Percentiles rank a stretch among this genome's conserved stretches.
Evolutionary conservation across 495 filamentous ascomycete genomes (phyloP).

Genomic region (Penicillium simplicissimum): DNA sequence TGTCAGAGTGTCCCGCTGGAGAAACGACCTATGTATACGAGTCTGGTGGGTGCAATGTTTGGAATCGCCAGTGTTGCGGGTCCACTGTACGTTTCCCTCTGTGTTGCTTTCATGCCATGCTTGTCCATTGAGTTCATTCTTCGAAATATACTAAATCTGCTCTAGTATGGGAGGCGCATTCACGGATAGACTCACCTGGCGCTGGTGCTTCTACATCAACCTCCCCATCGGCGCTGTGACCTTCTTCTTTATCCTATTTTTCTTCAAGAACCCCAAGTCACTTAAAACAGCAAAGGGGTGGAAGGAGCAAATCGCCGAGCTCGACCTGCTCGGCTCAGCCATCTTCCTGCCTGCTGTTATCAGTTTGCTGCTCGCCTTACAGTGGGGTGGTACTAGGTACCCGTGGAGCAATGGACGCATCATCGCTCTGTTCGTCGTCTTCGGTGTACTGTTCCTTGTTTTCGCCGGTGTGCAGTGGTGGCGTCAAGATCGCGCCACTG

Average conservation of each 20-base stretch:
- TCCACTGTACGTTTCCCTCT: slow-evolving; percentile 51
- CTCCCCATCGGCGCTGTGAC: slow-evolving; percentile 69
- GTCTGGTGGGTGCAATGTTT: slow-evolving; percentile 76
- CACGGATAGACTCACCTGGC: slow-evolving; percentile 60
- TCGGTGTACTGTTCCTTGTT: slow-evolving; percentile 59
- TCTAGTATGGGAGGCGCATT: slow-evolving; percentile 54
- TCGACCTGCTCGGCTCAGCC: slow-evolving; percentile 67
- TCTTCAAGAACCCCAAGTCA: slow-evolving; percentile 56
- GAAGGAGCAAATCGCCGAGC: slow-evolving; percentile 50
- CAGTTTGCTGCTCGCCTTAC: slow-evolving; percentile 73
- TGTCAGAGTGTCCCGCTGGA: slow-evolving; percentile 70
- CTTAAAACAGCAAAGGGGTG: slow-evolving; percentile 39
- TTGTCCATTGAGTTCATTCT: background rate
- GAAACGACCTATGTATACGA: slow-evolving; percentile 71
- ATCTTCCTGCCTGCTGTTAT: slow-evolving; percentile 74
- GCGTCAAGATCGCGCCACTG: slow-evolving; percentile 70
- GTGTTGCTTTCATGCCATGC: background rate
- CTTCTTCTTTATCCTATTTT: slow-evolving; percentile 58
- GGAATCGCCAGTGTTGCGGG: slow-evolving; percentile 78
- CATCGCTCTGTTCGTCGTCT: slow-evolving; percentile 70
- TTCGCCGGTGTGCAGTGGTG: slow-evolving; percentile 68
- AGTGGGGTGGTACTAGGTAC: slow-evolving; percentile 80
- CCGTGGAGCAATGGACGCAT: slow-evolving; percentile 65
- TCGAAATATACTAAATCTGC: background rate
- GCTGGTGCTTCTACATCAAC: slow-evolving; percentile 68